Percentiles rank a stretch among this genome's conserved stretches.
Conservation (phyloP, 352 stramenopile species). For the Globisporangium spiculum region DNA sequence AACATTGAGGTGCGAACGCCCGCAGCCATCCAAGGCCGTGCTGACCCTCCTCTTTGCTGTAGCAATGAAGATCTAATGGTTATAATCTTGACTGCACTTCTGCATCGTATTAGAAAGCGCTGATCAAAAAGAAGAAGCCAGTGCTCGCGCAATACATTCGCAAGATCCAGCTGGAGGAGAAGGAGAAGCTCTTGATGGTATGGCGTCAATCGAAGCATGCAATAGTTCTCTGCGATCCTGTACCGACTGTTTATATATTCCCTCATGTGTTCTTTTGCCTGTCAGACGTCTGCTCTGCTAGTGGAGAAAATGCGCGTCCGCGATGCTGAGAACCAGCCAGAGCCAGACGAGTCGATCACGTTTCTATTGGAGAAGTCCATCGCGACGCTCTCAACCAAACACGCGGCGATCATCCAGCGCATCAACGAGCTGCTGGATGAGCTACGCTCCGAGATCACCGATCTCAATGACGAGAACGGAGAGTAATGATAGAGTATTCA, state of each 20-base stretch:
- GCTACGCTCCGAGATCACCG: conserved; percentile 49
- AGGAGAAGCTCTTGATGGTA: conserved; percentile 81
- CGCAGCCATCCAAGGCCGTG: background rate
- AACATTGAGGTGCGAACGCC: conserved; percentile 42
- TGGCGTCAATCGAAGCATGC: too few relatives aligned
- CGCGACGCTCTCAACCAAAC: conserved; percentile 43
- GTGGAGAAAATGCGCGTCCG: conserved; percentile 79
- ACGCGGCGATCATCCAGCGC: conserved; percentile 56
- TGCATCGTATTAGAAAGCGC: conserved; percentile 13
- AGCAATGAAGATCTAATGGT: background rate
- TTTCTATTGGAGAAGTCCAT: conserved; percentile 68
- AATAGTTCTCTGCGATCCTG: background rate
- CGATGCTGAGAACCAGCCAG: conserved; percentile 31
- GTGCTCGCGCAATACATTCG: conserved; percentile 58
- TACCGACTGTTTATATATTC: background rate
- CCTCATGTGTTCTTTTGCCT: background rate
- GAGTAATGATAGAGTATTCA: background rate
- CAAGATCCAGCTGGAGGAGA: conserved; percentile 73
- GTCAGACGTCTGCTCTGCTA: conserved; percentile 68
- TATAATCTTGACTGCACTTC: background rate
- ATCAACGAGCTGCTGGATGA: conserved; percentile 85
- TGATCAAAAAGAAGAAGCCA: conserved; percentile 33
- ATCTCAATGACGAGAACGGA: conserved; percentile 32
- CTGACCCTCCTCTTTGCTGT: background rate
- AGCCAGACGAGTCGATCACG: conserved; percentile 42